phyloP scores from a whole-genome alignment of 805 yeast species.

The Sugiyamaella chiloensis region DNA sequence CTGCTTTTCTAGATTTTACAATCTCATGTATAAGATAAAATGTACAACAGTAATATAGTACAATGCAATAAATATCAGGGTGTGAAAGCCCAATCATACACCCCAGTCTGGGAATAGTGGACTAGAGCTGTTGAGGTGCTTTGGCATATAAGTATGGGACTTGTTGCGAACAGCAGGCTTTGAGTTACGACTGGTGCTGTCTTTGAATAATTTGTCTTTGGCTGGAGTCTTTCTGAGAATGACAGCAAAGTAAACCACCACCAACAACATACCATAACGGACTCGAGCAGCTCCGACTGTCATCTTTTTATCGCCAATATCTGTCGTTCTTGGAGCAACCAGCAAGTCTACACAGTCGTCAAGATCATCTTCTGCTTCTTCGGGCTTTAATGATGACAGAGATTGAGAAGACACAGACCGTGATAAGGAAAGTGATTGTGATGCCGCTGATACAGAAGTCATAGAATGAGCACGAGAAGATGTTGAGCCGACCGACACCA shows the following conservation, averaged over 20 bases:
- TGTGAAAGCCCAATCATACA: too few species aligned
- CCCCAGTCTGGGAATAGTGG: constrained; percentile 18
- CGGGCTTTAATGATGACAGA: not conserved
- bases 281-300: not conserved
- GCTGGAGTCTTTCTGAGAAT: not conserved
- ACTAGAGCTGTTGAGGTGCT: not conserved
- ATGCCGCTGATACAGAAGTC: not conserved
- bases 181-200: not conserved
- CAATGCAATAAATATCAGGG: constrained; percentile 2
- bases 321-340: not conserved
- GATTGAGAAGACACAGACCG: not conserved
- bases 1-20: too few species aligned
- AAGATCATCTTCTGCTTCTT: constrained; percentile 5
- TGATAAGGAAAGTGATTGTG: not conserved
- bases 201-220: not conserved
- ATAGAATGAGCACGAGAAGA: too few species aligned
- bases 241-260: constrained; percentile 11
- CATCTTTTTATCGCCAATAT: not conserved
- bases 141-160: not conserved
- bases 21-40: not conserved
- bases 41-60: not conserved
- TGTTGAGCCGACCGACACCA: too few species aligned
- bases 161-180: not conserved
- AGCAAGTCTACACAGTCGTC: constrained; percentile 25
- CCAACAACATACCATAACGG: constrained; percentile 5